These are phyloP conservation scores for Claviceps cyperi DNA, from an alignment of 2,329 filamentous ascomycete genomes.

Conservation along the genomic window DNA sequence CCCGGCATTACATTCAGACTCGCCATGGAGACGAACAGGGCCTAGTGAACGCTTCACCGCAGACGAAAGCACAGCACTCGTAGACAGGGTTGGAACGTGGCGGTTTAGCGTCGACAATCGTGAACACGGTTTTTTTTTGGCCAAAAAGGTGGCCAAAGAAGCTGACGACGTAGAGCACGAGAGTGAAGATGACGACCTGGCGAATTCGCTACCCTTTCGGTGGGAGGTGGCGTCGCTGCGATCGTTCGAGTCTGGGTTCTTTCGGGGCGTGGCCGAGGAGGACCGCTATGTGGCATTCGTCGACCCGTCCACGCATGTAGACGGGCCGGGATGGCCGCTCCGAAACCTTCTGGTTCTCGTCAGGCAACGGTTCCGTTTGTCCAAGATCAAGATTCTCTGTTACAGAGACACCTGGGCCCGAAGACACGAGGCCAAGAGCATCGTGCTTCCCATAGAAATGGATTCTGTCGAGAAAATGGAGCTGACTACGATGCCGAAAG, in stretches of 20 bases:
- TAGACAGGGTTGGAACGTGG: constrained; percentile 79
- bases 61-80: constrained; percentile 62
- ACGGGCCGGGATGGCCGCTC: constrained; percentile 84
- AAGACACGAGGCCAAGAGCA: constrained; percentile 67
- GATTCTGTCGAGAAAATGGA: constrained; percentile 30
- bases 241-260: constrained; percentile 77
- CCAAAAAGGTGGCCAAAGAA: constrained; percentile 72
- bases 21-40: constrained; percentile 56
- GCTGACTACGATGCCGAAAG: constrained; percentile 57
- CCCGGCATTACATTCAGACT: constrained; percentile 80
- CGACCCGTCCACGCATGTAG: constrained; percentile 80
- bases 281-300: constrained; percentile 78
- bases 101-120: constrained; percentile 65
- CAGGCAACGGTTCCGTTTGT: constrained; percentile 64
- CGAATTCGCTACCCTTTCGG: constrained; percentile 41
- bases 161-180: constrained; percentile 28
- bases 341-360: constrained; percentile 79
- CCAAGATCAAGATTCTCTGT: constrained; percentile 69
- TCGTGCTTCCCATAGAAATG: constrained; percentile 56
- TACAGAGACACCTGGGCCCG: constrained; percentile 72
- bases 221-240: constrained; percentile 71
- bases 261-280: constrained; percentile 52
- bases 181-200: constrained; percentile 34
- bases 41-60: constrained; percentile 41
- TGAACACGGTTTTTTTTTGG: constrained; percentile 93